Base-by-base conservation (phyloP, 2,329 filamentous ascomycete genomes). In the Ophiostoma populinum region DNA sequence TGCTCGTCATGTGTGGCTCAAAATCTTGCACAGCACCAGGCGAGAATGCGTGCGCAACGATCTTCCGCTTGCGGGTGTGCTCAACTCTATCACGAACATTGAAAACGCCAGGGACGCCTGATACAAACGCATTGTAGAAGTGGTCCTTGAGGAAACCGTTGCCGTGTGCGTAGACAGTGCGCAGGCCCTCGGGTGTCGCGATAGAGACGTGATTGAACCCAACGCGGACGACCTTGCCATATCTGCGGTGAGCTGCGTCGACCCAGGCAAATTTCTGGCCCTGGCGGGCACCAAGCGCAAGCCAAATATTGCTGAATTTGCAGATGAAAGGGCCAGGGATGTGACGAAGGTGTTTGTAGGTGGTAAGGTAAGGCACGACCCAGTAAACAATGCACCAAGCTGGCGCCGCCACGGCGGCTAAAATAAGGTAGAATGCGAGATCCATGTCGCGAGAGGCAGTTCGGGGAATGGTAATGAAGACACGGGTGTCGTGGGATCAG, bases 11-110 rank as follows among this genome's bases (percentile, higher is more conserved):
- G 38, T 42, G 40, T 24, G 40, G 37, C 34, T 42, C 40, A 32
- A 42, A 42, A 21, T 40, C 37, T 12, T 42, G 40, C 3, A 42
- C 37, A n/a, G 40, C 40, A 4, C 37, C 38, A 11, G 40, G 40
- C 15, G 33, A 36, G 26, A 80, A 80, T 19, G 74, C 78, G 50
- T 80, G 75, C 3, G 70, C 63, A 22, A 80, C 65, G 0, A 67
- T 75, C 58, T 79, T 79, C 42, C 75, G 65, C 58, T 80, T 80
- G 43, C 75, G 64, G 2, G 70, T 71, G 49, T 80, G 75, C 46
- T 80, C 73, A 6, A 58, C 61, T 37, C 75, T 63, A 53, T 78
- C 69, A 35, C 75, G 62, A 3, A 75, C 79, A 51, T 79, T 80
- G 63, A 80, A 80, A 10, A 80, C 40, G 16, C 40, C 40, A 10